Evolutionary conservation across 108 stramenopile genomes (phyloP), one percentile per base, ranked within the genome.

Genomic region (Conticribra weissflogii): DNA sequence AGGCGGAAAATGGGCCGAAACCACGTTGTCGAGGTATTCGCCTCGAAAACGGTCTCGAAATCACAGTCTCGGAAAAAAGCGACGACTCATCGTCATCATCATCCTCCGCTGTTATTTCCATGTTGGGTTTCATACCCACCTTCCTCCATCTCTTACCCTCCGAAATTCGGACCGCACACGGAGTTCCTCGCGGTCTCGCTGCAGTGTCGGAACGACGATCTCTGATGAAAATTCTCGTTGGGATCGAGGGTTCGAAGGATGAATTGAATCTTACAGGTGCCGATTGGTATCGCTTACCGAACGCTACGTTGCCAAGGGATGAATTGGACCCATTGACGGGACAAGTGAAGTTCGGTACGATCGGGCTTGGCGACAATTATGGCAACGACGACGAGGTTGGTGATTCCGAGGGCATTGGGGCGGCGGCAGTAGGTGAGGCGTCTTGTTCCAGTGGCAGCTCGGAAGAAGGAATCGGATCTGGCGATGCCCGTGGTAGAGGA

Each of bases 201-300:
- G 91, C 90, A 17, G 66, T 96, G 7, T 67, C 86, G 54, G 89
- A 92, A 77, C 82, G 89, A 44, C 86, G 95, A 30, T 92, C 95
- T 16, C 72, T 92, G 24, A 75, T 93, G 65, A 93, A 96, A 70
- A 57, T 92, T 34, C 54, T 92, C 24, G 83, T 92, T 51, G 79
- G 71, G 7, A 61, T 96, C 18, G 79, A 84, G 17, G 92, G 92
- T 50, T 83, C 80, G 1, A 88, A 87, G 19, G 72, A 83, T 44
- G 91, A 96, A 54, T 69, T 96, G 25, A 66, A 87, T 24, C 21
- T 96, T 16, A 85, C 95, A 2, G 89, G 89, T 25, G 92, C 91
- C 45, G 95, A 96, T 70, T 96, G 76, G 66, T 96, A 91, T 59
- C 76, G 95, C 0, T 60, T 96, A 9, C 95, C 95, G 3, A 81